Evolutionary conservation across 2,329 filamentous ascomycete genomes (phyloP).

Genomic region (Falciphora oryzae): DNA sequence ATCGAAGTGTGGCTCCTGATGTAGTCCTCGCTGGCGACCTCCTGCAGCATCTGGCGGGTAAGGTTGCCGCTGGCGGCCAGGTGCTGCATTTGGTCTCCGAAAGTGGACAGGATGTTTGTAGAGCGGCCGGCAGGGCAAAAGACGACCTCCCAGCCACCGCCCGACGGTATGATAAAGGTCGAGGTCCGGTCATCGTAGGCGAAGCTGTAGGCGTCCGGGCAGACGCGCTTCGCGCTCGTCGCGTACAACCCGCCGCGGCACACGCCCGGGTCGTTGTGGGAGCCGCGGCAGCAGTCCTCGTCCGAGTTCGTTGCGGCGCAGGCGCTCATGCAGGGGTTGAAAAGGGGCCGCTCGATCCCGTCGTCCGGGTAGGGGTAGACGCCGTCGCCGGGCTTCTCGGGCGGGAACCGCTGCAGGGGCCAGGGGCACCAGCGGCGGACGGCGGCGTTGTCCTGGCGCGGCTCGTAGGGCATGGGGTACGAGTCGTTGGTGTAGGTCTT

Average conservation of each 20-base stretch:
- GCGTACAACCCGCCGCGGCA: slow-evolving; percentile 67
- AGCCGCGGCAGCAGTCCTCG: slow-evolving; percentile 69
- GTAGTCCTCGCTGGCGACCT: slow-evolving; percentile 9
- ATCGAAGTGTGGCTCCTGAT: slow-evolving; percentile 4
- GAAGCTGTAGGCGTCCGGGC: slow-evolving; percentile 80
- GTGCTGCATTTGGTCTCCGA: slow-evolving; percentile 42
- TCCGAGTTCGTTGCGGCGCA: slow-evolving; percentile 64
- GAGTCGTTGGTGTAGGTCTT: slow-evolving; percentile 57
- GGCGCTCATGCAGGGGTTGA: slow-evolving; percentile 72
- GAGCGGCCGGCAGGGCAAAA: slow-evolving; percentile 65
- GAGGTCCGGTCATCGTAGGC: slow-evolving; percentile 55
- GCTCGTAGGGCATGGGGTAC: slow-evolving; percentile 64
- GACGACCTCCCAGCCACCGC: slow-evolving; percentile 71
- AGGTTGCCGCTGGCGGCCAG: slow-evolving; percentile 36
- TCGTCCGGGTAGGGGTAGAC: slow-evolving; percentile 78
- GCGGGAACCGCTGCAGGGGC: slow-evolving; percentile 64
- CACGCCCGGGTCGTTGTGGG: slow-evolving; percentile 54
- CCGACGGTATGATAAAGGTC: slow-evolving; percentile 57
- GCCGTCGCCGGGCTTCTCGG: slow-evolving; percentile 64
- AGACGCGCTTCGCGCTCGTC: slow-evolving; percentile 64
- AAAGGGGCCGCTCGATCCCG: slow-evolving; percentile 61
- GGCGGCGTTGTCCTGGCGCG: slow-evolving; percentile 46
- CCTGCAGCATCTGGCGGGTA: slow-evolving; percentile 3
- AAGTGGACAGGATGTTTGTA: slow-evolving; percentile 51
- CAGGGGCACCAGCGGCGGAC: slow-evolving; percentile 73